Base-by-base conservation (phyloP, 805 yeast genomes). In the Kluyveromyces aestuarii region DNA sequence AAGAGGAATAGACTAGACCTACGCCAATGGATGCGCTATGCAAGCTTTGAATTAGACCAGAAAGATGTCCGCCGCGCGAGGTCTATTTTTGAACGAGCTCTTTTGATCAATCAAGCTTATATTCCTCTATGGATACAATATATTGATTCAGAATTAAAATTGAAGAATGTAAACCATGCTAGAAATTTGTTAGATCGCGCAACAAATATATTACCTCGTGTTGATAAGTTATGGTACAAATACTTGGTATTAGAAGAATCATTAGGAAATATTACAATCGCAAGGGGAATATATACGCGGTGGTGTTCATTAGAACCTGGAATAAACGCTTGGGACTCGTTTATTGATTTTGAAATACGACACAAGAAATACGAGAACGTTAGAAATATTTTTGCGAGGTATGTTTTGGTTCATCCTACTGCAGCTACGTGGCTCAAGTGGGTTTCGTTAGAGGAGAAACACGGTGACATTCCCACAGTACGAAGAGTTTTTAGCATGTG, bases 1-100 rank as follows among this genome's bases (percentile, higher is more conserved):
- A 79, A 93, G 56, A 76, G 93, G 55, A 91, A 91, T 62, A 70
- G 96, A 50, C 76, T 84, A 36, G 89, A 88, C 59, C 73, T 77
- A 58, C 84, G 87, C 1, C 96, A 89, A 62, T 93, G 98, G 96
- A 74, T 87, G 62, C 72, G 96, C 48, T 93, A 91, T 64, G 98
- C 96, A 0, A 77, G 76, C 50, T 87, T 89, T 78, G 99, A 91
- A 65, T 63, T 82, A 4, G 84, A 84, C 6, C 91, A 87, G 56
- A 83, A 80, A 51, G 96, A 91, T 59, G 73, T 77, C 51, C 72
- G 77, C 17, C 72, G 97, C 19, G 96, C 95, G 0, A 71, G 98
- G 48, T 86, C 96, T 0, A 73, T 93, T 6, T 85, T 84, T 67
- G 99, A 91, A 63, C 72, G 98, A 46, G 95, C 96, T 0, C 62